Conservation (phyloP, 331 rosid genomes). For the Quercus lobata region DNA sequence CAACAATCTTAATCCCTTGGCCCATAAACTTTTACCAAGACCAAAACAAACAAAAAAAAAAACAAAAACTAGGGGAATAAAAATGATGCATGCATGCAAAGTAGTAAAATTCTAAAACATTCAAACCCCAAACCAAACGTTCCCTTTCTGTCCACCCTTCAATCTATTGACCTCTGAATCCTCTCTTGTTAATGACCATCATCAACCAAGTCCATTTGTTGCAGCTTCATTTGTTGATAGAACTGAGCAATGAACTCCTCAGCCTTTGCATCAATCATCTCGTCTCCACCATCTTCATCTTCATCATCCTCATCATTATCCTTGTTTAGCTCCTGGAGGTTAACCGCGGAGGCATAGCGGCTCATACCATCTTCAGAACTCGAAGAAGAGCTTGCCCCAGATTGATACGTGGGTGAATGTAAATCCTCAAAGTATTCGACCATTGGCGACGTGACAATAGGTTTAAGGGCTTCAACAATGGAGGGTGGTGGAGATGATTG, state of each 20-base stretch:
- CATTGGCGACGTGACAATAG: neutral
- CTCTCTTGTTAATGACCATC: conserved; percentile 27
- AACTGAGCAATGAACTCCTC: conserved; percentile 73
- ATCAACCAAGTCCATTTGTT: conserved; percentile 28
- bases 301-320: neutral
- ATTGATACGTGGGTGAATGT: neutral
- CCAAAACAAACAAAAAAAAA: neutral
- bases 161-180: conserved; percentile 46
- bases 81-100: conserved; percentile 2
- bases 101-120: too few species aligned
- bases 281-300: conserved; percentile 29
- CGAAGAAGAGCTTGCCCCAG: conserved; percentile 2
- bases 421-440: conserved; percentile 13
- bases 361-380: conserved; percentile 18
- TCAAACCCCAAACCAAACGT: neutral
- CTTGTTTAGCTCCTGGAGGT: conserved; percentile 33
- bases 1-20: too few species aligned
- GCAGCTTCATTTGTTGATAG: conserved; percentile 59
- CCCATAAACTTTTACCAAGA: neutral
- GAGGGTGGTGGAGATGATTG: neutral
- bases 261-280: conserved; percentile 64
- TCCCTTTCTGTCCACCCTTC: neutral
- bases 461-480: neutral
- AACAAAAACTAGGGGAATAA: neutral
- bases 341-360: conserved; percentile 36